Base-by-base conservation (phyloP, 176 grass and related monocot genomes). In the Canna indica region DNA sequence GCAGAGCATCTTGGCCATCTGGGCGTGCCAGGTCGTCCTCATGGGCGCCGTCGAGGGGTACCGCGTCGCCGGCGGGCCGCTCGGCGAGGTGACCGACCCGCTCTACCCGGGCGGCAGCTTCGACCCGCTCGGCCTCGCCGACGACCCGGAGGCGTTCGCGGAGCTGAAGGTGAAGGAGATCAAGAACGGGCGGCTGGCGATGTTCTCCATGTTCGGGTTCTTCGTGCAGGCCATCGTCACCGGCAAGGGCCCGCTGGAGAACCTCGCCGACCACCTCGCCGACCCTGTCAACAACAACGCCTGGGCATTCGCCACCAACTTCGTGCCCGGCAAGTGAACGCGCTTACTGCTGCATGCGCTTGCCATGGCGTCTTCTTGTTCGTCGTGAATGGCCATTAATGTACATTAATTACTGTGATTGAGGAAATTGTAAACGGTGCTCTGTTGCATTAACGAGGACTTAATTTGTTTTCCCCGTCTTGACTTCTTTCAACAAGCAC, bases 141-240 rank as follows among this genome's bases (percentile, higher is more conserved):
- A 96, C 3, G 92, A 91, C 74, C 92, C 88, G 0, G 85, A 96
- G 83, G 88, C 92, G 0, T 86, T 86, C 10, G 94, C 94, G 0
- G 86, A 95, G 86, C 79, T 95, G 29, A 95, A 95, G 84, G 90
- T 95, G 16, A 95, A 95, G 86, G 90, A 95, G 81, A 64, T 95
- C 81, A 95, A 95, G 86, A 95, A 95, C 48, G 90, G 90, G 3
- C 73, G 90, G 31, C 64, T 95, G 67, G 86, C 90, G 42, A 95
- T 95, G 90, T 99, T 99, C 80, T 99, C 94, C 27, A 99, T 99
- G 94, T 99, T 99, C 4, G 94, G 94, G 0, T 96, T 83, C 85
- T 96, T 96, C 42, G 85, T 96, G 14, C 92, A 91, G 68, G 88
- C 92, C 70, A 89, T 96, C n/a, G 88, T 96, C 59, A 96, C 92